phyloP scores from a whole-genome alignment of 495 filamentous ascomycete species.

The Saxispiralis lemnorum region DNA sequence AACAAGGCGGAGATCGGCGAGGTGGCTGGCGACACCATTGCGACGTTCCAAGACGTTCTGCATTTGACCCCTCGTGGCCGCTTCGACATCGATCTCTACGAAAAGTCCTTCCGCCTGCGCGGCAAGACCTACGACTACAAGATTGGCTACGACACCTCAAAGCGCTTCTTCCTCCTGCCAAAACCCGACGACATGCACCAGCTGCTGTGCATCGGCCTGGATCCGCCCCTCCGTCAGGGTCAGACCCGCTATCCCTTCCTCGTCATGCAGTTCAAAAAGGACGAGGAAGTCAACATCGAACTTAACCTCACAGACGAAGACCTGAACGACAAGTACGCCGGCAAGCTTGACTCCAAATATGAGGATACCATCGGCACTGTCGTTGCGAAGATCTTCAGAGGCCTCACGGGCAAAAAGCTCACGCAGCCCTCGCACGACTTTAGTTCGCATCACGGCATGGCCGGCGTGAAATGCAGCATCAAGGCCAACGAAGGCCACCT shows the following conservation, averaged over 20 bases:
- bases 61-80: conserved; percentile 97
- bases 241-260: conserved; percentile 97
- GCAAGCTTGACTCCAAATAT: conserved; percentile 71
- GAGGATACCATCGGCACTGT: conserved; percentile 83
- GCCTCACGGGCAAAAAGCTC: conserved; percentile 82
- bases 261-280: conserved; percentile 97
- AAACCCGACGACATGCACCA: conserved; percentile 93
- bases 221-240: conserved; percentile 89
- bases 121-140: conserved; percentile 99
- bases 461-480: conserved; percentile 96
- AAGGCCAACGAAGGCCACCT: conserved; percentile 96
- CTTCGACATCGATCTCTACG: conserved; percentile 99
- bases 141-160: conserved; percentile 91
- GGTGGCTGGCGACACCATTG: conserved; percentile 90
- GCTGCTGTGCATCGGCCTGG: conserved; percentile 85
- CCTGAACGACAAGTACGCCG: conserved; percentile 70
- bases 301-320: conserved; percentile 85
- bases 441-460: conserved; percentile 74
- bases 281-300: conserved; percentile 92
- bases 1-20: conserved; percentile 99
- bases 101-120: conserved; percentile 87
- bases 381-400: conserved; percentile 83
- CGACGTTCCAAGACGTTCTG: conserved; percentile 89
- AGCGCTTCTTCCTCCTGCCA: conserved; percentile 95
- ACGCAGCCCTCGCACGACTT: conserved; percentile 89